Base-by-base conservation (phyloP, 2,329 filamentous ascomycete genomes). In the Leptosphaerulina australis region DNA sequence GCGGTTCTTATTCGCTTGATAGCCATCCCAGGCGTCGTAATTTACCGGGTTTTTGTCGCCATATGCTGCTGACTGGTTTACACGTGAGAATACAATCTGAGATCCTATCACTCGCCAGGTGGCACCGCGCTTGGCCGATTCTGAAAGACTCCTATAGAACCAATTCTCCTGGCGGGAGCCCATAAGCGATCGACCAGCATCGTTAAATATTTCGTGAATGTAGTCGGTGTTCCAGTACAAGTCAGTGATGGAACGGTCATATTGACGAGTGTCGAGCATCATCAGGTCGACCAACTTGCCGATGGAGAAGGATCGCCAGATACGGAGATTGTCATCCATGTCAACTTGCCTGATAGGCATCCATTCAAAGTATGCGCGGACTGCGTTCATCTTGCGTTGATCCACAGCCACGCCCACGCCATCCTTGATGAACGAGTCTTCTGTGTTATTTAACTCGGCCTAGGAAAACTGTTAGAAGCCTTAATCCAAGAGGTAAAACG, bases 71-170 rank as follows among this genome's bases (percentile, higher is more conserved):
- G 75, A 77, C 53, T 77, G 71, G 60, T 82, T 81, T 18, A 86
- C 69, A 5, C 79, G 78, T 6, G 82, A 84, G 71, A 90, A 89
- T 38, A 90, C 74, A 31, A 87, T 83, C 67, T 90, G 88, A 20
- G 85, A 87, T 8, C 88, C 88, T 33, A 91, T 80, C 14, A 91
- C 68, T 30, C 88, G 79, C 88, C 88, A 91, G 0, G 81, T 79
- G 0, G 87, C 84, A 18, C 84, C 84, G n/a, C 87, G 81, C 12
- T 81, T 62, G n/a, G 81, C 76, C 0, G 84, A 87, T 38, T 79
- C 68, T 4, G 77, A 78, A 6, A 89, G 74, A 31, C 78, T 74
- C 35, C 62, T 62, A 59, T 73, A 73, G 55, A 74, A 72, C 88
- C 88, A 91, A 59, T 83, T 82, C 69, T 91, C 88, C 66, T 91